Evolutionary conservation across 2,329 filamentous ascomycete species (phyloP), one percentile per base, ranked within the genome.

Genomic region (Pseudogymnoascus verrucosus): DNA sequence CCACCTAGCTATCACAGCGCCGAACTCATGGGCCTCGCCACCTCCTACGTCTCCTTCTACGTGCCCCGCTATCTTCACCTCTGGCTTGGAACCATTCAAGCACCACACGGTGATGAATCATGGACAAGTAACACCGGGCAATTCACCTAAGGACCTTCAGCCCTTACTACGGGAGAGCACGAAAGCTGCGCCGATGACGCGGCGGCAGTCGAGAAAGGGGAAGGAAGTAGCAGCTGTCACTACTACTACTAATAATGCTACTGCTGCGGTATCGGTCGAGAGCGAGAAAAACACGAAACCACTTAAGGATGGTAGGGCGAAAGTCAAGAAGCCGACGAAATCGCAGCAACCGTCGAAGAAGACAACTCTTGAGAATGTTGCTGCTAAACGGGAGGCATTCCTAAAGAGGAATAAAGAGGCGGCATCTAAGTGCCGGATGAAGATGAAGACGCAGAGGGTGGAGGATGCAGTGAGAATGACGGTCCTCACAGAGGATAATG

Each of bases 361-460:
- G 40, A 28, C 16, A 44, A n/a, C 40, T 34, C 57, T 26, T 31
- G 61, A 62, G n/a, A 8, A 21, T 21, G 61, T 59, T 28, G 61
- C 19, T 21, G 12, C 36, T 2, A 62, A 36, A 42, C 61, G 61
- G 23, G 40, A 62, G 40, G 44, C 26, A 28, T 62, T 62, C 28
- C 26, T 62, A 31, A 54, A 62, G 61, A 47, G 61, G 7, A 62
- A 62, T 51, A 39, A 42, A 21, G 61, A 51, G 23, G 21, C 61
- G 40, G 61, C 61, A 31, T 34, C 28, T 36, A 62, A 31, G 28
- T 62, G 61, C 28, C 39, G 61, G 5, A 10, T 28, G 19, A 62
- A 62, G 37, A 31, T 5, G 40, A 62, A 54, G 39, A 54, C 5
- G 5, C 14, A 28, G 60, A 54, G 12, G 21, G 10, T 44, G 11